Percentiles rank a stretch among this genome's conserved stretches.
These are phyloP conservation scores for Leishmania gerbilli DNA, from an alignment of 208 protist species.

Conservation along the genomic window DNA sequence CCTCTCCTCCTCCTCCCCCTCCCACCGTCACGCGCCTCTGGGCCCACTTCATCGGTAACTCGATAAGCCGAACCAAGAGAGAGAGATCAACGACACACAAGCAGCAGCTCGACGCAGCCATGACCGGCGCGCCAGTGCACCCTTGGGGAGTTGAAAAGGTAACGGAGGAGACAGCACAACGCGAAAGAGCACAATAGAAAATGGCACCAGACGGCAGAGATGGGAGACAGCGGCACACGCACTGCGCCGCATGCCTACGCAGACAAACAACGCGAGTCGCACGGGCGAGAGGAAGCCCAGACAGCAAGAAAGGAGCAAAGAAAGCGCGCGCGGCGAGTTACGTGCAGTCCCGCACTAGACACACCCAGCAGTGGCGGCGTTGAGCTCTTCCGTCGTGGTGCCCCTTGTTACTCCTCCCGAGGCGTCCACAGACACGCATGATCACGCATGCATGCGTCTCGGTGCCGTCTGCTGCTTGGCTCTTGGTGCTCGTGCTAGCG, in stretches of 20 bases:
- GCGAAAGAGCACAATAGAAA: not conserved
- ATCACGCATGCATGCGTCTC: not conserved
- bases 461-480: not conserved
- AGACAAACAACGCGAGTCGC: not conserved
- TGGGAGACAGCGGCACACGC: not conserved
- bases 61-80: slow-evolving; percentile 11
- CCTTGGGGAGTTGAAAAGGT: not conserved
- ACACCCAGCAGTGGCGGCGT: not conserved
- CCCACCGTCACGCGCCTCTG: not conserved
- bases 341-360: not conserved
- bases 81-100: slow-evolving; percentile 6
- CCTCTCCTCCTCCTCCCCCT: not conserved
- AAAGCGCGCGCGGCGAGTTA: not conserved
- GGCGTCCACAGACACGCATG: not conserved
- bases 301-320: not conserved
- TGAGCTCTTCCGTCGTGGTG: not conserved
- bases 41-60: not conserved
- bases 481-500: not conserved
- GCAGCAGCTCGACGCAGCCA: slow-evolving; percentile 2
- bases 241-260: not conserved
- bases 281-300: not conserved
- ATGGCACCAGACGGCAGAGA: not conserved
- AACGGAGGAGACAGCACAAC: not conserved
- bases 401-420: not conserved
- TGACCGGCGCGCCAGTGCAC: not conserved